Percentiles rank a stretch among this genome's conserved stretches.
phyloP scores from a whole-genome alignment of 2,329 filamentous ascomycete genomes.

The Neofusicoccum parvum region DNA sequence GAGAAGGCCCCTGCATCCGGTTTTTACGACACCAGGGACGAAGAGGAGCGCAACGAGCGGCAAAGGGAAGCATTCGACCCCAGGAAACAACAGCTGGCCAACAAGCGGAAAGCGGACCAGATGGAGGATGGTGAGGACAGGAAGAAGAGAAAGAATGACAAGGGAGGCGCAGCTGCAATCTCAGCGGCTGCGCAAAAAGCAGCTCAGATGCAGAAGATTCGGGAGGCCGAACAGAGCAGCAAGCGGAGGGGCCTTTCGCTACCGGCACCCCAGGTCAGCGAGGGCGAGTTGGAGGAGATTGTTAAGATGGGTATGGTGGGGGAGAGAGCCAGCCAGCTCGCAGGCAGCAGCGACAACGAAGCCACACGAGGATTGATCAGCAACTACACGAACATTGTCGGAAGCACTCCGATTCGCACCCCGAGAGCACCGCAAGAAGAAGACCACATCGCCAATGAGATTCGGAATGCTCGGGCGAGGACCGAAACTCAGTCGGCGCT shows the following conservation, averaged over 20 bases:
- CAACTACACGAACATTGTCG: constrained; percentile 81
- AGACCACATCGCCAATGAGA: constrained; percentile 94
- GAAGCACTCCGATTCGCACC: constrained; percentile 84
- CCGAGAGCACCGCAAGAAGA: constrained; percentile 89
- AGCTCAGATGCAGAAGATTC: constrained; percentile 89
- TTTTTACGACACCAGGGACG: constrained; percentile 91
- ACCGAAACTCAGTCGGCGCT: constrained; percentile 94
- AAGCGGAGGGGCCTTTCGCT: constrained; percentile 83
- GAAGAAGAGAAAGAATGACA: constrained; percentile 88
- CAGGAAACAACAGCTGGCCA: constrained; percentile 84
- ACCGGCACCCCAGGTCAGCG: constrained; percentile 87
- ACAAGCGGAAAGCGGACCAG: constrained; percentile 89
- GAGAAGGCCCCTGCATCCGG: constrained; percentile 87
- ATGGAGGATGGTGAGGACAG: constrained; percentile 77
- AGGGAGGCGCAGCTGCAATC: constrained; percentile 74
- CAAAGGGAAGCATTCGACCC: constrained; percentile 88
- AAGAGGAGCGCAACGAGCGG: constrained; percentile 77
- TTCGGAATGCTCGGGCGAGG: constrained; percentile 86
- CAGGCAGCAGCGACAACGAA: constrained; percentile 77
- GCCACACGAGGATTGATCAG: constrained; percentile 83
- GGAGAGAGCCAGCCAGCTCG: constrained; percentile 76
- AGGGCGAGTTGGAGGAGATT: constrained; percentile 92
- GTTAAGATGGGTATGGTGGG: constrained; percentile 98
- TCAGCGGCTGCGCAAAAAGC: constrained; percentile 89
- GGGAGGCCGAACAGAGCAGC: constrained; percentile 95